A percentile compares a stretch with the other conserved stretches of the same genome.
Conservation (phyloP, 257 asterid species). For the Anisodus tanguticus region DNA sequence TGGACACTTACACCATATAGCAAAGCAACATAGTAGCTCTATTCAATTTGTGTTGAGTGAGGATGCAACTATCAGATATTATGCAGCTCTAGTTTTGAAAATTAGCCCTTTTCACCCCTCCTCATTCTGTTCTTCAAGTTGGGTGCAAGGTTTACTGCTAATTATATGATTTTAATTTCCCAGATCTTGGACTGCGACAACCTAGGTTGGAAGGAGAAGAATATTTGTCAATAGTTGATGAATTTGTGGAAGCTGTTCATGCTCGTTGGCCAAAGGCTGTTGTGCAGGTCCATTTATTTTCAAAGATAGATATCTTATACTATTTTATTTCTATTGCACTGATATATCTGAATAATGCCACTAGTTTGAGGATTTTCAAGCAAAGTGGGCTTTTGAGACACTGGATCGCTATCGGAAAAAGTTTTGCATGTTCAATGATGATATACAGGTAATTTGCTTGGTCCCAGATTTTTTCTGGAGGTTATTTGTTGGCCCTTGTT, state of each 20-base stretch:
- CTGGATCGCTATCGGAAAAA: slow-evolving; percentile 86
- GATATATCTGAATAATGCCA: slow-evolving; percentile 35
- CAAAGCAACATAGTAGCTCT: neutral
- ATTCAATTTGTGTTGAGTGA: slow-evolving; percentile 13
- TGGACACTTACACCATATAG: neutral
- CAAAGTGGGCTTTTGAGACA: slow-evolving; percentile 99
- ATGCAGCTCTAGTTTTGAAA: neutral
- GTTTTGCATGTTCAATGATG: slow-evolving; percentile 99
- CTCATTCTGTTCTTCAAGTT: neutral
- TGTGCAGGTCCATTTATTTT: slow-evolving; percentile 75
- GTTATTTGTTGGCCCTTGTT: neutral
- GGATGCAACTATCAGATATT: neutral
- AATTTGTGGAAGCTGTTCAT: slow-evolving; percentile 99
- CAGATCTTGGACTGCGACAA: slow-evolving; percentile 96
- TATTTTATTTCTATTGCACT: slow-evolving; percentile 38
- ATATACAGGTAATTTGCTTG: slow-evolving; percentile 68
- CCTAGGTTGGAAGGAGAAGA: slow-evolving; percentile 98
- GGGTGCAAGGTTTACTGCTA: neutral
- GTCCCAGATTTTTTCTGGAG: neutral
- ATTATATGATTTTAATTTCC: slow-evolving; percentile 42
- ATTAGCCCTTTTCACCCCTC: slow-evolving; percentile 14
- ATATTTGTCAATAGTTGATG: slow-evolving; percentile 85
- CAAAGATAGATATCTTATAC: slow-evolving; percentile 28
- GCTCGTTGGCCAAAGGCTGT: slow-evolving; percentile 99
- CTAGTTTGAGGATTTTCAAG: slow-evolving; percentile 99